Percentiles rank a stretch among this genome's conserved stretches.
These are phyloP conservation scores for Rhinocladiella similis DNA, from an alignment of 2,329 filamentous ascomycete genomes.

Conservation along the genomic window DNA sequence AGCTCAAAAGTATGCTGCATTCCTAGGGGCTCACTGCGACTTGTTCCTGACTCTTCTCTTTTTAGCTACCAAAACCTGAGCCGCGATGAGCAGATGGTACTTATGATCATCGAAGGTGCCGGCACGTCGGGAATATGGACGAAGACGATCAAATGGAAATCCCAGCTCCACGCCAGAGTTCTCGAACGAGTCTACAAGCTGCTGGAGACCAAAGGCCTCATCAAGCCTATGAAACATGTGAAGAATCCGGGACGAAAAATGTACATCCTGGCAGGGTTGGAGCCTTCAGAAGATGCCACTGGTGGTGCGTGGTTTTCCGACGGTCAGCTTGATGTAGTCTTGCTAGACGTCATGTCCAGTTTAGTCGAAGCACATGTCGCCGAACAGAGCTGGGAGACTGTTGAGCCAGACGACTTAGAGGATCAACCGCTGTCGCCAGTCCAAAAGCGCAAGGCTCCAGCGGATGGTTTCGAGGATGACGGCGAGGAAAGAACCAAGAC, in stretches of 20 bases:
- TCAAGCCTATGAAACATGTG: slow-evolving; percentile 87
- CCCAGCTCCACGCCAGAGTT: slow-evolving; percentile 80
- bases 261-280: slow-evolving; percentile 86
- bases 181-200: slow-evolving; percentile 81
- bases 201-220: slow-evolving; percentile 77
- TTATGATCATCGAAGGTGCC: slow-evolving; percentile 83
- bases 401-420: slow-evolving; percentile 28
- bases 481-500: slow-evolving; percentile 25
- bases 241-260: slow-evolving; percentile 90
- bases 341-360: slow-evolving; percentile 70
- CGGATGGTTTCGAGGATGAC: slow-evolving; percentile 30
- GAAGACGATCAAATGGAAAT: slow-evolving; percentile 75
- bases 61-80: slow-evolving; percentile 45
- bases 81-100: slow-evolving; percentile 75
- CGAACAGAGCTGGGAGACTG: slow-evolving; percentile 68
- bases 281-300: slow-evolving; percentile 84
- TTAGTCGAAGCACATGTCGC: slow-evolving; percentile 70
- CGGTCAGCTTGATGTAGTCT: slow-evolving; percentile 81
- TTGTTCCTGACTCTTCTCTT: slow-evolving; percentile 18
- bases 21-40: background rate
- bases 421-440: slow-evolving; percentile 23
- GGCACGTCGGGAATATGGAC: slow-evolving; percentile 88
- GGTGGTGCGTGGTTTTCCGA: slow-evolving; percentile 95
- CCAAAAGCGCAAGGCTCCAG: slow-evolving; percentile 42
- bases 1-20: slow-evolving; percentile 46